Base-by-base conservation (phyloP, 2,329 filamentous ascomycete genomes). In the Talaromyces sp. region DNA sequence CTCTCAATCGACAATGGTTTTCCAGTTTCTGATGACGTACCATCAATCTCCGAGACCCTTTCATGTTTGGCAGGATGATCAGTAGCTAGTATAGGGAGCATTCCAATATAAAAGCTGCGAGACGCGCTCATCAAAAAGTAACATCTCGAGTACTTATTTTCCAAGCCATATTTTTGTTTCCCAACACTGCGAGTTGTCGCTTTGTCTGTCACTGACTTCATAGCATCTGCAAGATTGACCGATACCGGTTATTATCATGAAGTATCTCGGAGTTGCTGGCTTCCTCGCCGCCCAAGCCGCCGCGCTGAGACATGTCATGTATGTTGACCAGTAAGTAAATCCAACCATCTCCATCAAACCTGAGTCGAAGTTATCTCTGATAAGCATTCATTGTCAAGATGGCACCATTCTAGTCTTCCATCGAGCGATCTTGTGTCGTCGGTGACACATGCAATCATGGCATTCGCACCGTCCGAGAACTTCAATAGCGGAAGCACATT, bases 371-470 rank as follows among this genome's bases (percentile, higher is more conserved):
- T 66, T 52, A 3, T 35, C 67, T 70, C 62, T 71, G 27, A 41
- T 37, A 14, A 19, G 5, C 10, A 11, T 50, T 2, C n/a, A 49
- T 37, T 47, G 33, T 10, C 4, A 37, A 83, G 81, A 72, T 83
- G 74, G 63, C 81, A 84, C 66, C 77, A 68, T 1, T 66, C 67
- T 2, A 72, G 69, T 13, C 72, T 82, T 0, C 82, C 77, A 0
- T 66, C 70, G 10, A 65, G 62, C 8, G 62, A 74, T 16, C 65
- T 73, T 27, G 82, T 81, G 0, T 69, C 76, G 2, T 76, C 80
- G 31, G 79, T 87, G 68, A 86, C 82, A 27, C 81, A 87, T 69
- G 84, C 86, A 35, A 81, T 85, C 66, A 83, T 85, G 67, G 80
- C 81, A 2, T 87, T 87, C 67, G 85, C 86, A 59, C 78, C 78